phyloP scores from a whole-genome alignment of 2,329 filamentous ascomycete species.

The Thyridium curvatum region DNA sequence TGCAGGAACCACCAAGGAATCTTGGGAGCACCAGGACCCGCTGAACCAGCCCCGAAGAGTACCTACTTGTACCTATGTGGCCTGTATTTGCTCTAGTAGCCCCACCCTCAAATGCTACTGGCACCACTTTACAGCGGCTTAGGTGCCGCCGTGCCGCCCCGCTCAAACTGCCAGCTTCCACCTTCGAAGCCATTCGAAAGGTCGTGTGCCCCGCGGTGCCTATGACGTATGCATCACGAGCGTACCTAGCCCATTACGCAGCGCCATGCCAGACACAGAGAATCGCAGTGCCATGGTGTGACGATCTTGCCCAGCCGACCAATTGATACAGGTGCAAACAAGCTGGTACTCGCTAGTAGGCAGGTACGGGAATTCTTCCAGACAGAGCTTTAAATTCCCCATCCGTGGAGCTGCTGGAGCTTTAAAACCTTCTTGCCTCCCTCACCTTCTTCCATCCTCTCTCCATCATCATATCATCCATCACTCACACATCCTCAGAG shows the following conservation, averaged over 20 bases:
- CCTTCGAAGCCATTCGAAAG: neutral
- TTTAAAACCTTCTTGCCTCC: conserved; percentile 5
- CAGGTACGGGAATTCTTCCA: no score
- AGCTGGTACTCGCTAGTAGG: no score
- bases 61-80: no score
- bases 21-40: no score
- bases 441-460: conserved; percentile 5
- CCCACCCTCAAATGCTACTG: no score
- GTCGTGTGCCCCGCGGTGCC: conserved; percentile 5
- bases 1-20: no score
- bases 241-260: neutral
- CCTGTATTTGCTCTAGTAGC: no score
- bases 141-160: no score
- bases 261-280: neutral
- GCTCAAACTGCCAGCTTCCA: neutral
- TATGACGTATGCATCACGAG: conserved; percentile 10
- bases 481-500: conserved; percentile 8
- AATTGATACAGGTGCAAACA: conserved; percentile 1
- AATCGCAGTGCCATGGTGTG: no score
- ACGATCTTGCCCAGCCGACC: neutral
- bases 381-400: no score
- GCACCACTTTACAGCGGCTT: no score
- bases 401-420: neutral
- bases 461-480: conserved; percentile 4
- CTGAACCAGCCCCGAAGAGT: no score